Conservation (phyloP, 2,329 filamentous ascomycete species). For the Xylaria sp. region DNA sequence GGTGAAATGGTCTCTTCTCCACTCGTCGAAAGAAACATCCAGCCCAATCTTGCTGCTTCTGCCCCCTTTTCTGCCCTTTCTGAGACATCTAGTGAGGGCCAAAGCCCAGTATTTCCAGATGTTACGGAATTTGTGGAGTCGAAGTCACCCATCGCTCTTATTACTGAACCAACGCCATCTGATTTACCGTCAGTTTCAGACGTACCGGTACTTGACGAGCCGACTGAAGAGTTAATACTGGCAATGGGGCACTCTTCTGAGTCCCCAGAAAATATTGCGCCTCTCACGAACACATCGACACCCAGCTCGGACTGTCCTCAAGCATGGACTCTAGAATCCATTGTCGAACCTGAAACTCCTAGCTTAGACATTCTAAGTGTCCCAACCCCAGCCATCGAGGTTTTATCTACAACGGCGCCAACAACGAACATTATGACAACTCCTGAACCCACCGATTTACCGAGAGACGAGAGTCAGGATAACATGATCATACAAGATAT, state of each 20-base stretch:
- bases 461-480: constrained; percentile 21
- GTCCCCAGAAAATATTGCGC: constrained; percentile 13
- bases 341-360: background rate
- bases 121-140: background rate
- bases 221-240: constrained; percentile 11
- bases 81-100: background rate
- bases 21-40: constrained; percentile 8
- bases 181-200: constrained; percentile 11
- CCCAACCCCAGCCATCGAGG: background rate
- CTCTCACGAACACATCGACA: constrained; percentile 12
- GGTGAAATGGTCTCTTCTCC: constrained; percentile 53
- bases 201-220: constrained; percentile 24
- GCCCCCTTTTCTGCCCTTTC: background rate
- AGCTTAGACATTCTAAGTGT: background rate
- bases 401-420: background rate
- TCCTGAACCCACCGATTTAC: constrained; percentile 18
- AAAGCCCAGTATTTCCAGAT: background rate
- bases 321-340: background rate
- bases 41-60: constrained; percentile 2
- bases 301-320: background rate
- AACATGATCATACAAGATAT: constrained; percentile 34
- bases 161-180: background rate
- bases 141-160: background rate
- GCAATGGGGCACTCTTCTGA: constrained; percentile 11
- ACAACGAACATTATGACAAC: constrained; percentile 6